phyloP scores from a whole-genome alignment of 257 asterid genomes.

The Buddleja alternifolia region DNA sequence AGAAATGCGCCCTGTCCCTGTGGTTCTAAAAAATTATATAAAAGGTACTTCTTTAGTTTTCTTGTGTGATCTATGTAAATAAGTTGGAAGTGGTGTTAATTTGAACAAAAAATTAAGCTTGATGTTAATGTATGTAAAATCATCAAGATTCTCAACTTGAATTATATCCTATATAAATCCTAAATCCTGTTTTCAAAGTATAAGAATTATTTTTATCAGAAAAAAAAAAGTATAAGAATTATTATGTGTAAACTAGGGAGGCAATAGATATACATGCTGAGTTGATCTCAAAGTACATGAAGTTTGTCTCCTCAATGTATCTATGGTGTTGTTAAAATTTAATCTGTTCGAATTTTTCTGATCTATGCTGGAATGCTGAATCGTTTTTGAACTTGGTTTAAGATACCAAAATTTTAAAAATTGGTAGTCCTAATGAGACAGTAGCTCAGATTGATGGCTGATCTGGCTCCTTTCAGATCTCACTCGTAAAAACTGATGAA shows the following conservation, averaged over 20 bases:
- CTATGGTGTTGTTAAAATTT: not conserved
- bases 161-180: not conserved
- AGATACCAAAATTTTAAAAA: not conserved
- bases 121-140: not conserved
- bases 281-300: not conserved
- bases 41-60: conserved; percentile 56
- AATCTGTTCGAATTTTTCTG: not conserved
- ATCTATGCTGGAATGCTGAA: not conserved
- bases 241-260: not conserved
- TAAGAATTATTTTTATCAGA: too few relatives aligned
- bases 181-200: not conserved
- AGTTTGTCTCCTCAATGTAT: not conserved
- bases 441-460: not conserved
- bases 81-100: conserved; percentile 11
- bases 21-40: conserved; percentile 89
- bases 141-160: not conserved
- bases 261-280: not conserved
- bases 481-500: not conserved
- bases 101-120: not conserved
- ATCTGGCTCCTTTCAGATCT: not conserved
- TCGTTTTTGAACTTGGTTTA: not conserved
- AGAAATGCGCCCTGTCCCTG: conserved; percentile 90
- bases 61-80: conserved; percentile 5
- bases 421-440: not conserved
- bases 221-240: not conserved